Evolutionary conservation across 805 yeast species (phyloP).

Genomic region (Zygosaccharomyces bisporus): DNA sequence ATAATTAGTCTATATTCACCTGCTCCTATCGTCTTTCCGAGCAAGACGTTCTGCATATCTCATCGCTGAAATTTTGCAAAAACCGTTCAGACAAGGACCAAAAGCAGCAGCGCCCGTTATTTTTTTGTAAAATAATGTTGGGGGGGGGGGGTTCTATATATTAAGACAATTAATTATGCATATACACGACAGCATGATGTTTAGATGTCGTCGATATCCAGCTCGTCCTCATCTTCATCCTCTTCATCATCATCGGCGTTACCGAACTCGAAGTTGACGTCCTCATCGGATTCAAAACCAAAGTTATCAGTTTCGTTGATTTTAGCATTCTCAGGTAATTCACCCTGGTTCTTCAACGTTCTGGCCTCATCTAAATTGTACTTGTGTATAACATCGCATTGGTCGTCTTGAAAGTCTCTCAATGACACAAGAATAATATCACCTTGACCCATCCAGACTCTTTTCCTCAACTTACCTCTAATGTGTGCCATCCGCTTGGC

Average conservation of each 20-base stretch:
- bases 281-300: constrained; percentile 95
- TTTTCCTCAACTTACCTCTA: constrained; percentile 98
- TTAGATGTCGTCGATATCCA: constrained; percentile 94
- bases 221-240: constrained; percentile 55
- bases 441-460: constrained; percentile 99
- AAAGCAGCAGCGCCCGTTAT: neutral
- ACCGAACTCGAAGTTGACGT: constrained; percentile 97
- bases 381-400: constrained; percentile 96
- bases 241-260: constrained; percentile 80
- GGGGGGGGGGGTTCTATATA: constrained; percentile 1
- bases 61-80: neutral
- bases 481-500: constrained; percentile 92
- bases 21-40: neutral
- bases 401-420: constrained; percentile 98
- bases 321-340: constrained; percentile 94
- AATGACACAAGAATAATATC: constrained; percentile 92
- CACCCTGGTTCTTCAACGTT: constrained; percentile 91
- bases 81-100: neutral
- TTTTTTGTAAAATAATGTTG: neutral
- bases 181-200: constrained; percentile 4
- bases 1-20: no score
- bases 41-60: neutral
- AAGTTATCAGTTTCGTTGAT: constrained; percentile 97
- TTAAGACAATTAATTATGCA: constrained; percentile 5
- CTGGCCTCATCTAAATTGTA: constrained; percentile 98